Base-by-base conservation (phyloP, 768 basidiomycete genomes). In the Naematelia aurantialba region DNA sequence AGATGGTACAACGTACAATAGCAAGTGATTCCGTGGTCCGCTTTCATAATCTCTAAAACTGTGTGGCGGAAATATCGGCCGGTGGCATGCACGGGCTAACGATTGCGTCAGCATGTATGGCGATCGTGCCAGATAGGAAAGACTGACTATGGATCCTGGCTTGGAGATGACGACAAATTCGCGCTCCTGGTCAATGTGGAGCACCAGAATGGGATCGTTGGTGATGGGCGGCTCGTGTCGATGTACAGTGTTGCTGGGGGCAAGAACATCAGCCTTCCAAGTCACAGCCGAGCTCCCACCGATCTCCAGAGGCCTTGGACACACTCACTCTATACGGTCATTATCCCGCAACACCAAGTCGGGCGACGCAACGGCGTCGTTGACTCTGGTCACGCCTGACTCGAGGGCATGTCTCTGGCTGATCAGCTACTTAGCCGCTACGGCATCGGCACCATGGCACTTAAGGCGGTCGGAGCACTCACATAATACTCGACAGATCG, bases 201-300 rank as follows among this genome's bases (percentile, higher is more conserved):
- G 77, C 34, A 98, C 81, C 62, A 85, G 84, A 55, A 98, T 85
- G 1, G 89, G 89, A 3, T 82, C 87, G 1, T 87, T 85, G 0
- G 91, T 87, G 2, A 99, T 87, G 2, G 96, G 91, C 4, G 96
- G 96, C 78, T 99, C 96, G 73, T 99, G 96, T n/a, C 91, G 82
- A 76, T 93, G 91, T 13, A 93, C 90, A 13, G 93, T 83, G 69
- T 97, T 96, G 71, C 91, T 93, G 39, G 50, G 34, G 8, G n/a
- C n/a, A n/a, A n/a, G n/a, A n/a, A n/a, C n/a, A n/a, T n/a, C n/a
- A 11, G 47, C 47, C 10, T 19, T 12, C 45, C 12, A 8, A 54
- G 26, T 54, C 14, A 45, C 3, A 3, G 25, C 25, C 4, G 10
- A 25, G 27, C 45, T 17, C 21, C 17, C 31, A 44, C 24, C 46